Conservation (phyloP, 306 rosid species). For the Dryas octopetala region DNA sequence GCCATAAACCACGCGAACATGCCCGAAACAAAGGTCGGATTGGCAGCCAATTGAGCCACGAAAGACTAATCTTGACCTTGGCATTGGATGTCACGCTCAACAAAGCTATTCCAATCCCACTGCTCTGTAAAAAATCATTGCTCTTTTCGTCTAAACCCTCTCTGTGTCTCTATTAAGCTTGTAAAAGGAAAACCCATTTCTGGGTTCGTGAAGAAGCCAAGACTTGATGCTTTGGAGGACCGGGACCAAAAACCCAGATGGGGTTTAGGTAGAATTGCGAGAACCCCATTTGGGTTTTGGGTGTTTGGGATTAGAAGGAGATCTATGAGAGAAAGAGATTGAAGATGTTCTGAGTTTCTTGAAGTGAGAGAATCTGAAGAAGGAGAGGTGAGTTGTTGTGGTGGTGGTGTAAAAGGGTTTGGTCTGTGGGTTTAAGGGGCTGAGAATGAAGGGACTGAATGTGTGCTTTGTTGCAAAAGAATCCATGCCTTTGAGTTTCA, state of each 20-base stretch:
- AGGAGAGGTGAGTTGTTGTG: constrained; percentile 19
- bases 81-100: constrained; percentile 63
- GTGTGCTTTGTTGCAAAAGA: constrained; percentile 35
- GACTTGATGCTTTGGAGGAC: constrained; percentile 31
- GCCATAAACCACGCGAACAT: constrained; percentile 60
- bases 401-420: constrained; percentile 22
- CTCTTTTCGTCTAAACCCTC: constrained; percentile 11
- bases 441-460: constrained; percentile 26
- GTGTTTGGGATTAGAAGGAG: constrained; percentile 19
- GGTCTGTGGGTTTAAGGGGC: constrained; percentile 9
- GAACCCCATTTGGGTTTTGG: constrained; percentile 10
- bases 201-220: constrained; percentile 32
- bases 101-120: constrained; percentile 63
- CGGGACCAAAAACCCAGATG: constrained; percentile 31
- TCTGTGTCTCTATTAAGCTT: constrained; percentile 10
- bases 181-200: constrained; percentile 25
- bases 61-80: constrained; percentile 65
- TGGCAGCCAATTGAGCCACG: constrained; percentile 68
- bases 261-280: constrained; percentile 24
- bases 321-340: constrained; percentile 11
- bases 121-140: constrained; percentile 47
- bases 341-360: constrained; percentile 20
- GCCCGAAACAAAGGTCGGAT: constrained; percentile 84
- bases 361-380: constrained; percentile 20
- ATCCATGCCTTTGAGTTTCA: constrained; percentile 47